Evolutionary conservation across 108 stramenopile species (phyloP), one percentile per base, ranked within the genome.

Genomic region (Cyclostephanos invisitatus): DNA sequence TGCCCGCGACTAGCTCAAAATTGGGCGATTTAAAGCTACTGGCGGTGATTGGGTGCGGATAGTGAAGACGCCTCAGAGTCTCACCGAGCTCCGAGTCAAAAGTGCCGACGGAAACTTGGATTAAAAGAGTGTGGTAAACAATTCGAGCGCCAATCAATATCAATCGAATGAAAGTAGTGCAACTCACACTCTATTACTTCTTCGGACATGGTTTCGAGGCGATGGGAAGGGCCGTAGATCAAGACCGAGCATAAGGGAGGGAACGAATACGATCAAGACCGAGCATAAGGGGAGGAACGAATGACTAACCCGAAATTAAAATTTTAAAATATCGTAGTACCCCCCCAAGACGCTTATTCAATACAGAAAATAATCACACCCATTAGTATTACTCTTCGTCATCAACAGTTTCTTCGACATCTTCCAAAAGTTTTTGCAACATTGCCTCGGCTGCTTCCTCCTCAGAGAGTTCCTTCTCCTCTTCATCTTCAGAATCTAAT

Each of bases 21-120:
- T 94, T 94, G 5, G 93, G 93, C 20, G 61, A 59, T 28, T 86
- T 75, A 50, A 94, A 94, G 76, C 85, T 91, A 27, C 89, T 87
- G 63, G 86, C 76, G 36, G 90, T 82, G 9, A 93, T 83, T 40
- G 75, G 56, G 1, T 85, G 81, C 0, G 87, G 89, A 74, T 90
- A 91, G 5, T 89, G 82, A 10, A 93, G 85, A 3, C 83, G 80
- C n/a, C 87, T 75, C 90, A 93, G 84, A 21, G 85, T 84, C 77
- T 91, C 89, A 24, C 85, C 85, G 35, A 93, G 89, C 62, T 90
- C 80, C 76, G 24, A 7, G 18, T 48, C 3, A 29, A 35, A 51
- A 44, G 21, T 61, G 20, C 17, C n/a, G 40, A 46, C 15, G 44
- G 44, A 46, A 14, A 14, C 14, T 0, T 46, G 17, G 44, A 46